Evolutionary conservation across 768 basidiomycete species (phyloP).

Genomic region (Sporobolomyces roseus): DNA sequence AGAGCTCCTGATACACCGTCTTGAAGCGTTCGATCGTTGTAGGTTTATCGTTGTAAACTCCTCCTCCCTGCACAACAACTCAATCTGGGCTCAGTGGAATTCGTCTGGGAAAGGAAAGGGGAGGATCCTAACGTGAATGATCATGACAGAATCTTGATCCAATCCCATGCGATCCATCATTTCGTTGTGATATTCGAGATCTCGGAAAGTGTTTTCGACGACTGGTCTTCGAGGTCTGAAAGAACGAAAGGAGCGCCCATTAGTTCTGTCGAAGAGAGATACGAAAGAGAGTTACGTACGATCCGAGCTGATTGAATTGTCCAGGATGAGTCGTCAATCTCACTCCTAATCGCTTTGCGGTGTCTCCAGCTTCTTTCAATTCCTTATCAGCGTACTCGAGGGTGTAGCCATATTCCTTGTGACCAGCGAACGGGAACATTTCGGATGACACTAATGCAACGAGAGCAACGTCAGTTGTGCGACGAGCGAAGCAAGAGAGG

Average conservation of each 20-base stretch:
- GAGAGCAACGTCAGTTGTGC: background rate
- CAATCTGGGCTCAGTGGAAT: background rate
- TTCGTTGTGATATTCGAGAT: conserved; percentile 79
- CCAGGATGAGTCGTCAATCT: conserved; percentile 75
- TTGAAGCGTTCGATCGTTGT: conserved; percentile 69
- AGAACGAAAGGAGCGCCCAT: no score
- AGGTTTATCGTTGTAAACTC: conserved; percentile 75
- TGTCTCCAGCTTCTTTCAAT: conserved; percentile 59
- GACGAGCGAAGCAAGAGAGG: background rate
- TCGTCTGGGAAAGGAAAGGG: background rate
- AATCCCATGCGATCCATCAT: conserved; percentile 81
- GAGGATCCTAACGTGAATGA: conserved; percentile 61
- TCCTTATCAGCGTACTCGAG: conserved; percentile 67
- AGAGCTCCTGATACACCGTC: conserved; percentile 59
- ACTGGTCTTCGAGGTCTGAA: conserved; percentile 68
- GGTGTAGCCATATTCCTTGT: conserved; percentile 72
- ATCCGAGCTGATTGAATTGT: conserved; percentile 59
- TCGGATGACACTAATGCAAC: conserved; percentile 63
- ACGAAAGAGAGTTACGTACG: background rate
- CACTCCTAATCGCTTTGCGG: conserved; percentile 69
- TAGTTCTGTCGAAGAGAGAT: no score
- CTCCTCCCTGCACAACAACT: conserved; percentile 60
- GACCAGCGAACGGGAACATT: conserved; percentile 89
- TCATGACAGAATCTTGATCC: conserved; percentile 79
- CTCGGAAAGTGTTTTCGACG: conserved; percentile 68